Base-by-base conservation (phyloP, 2,329 filamentous ascomycete genomes). In the Ascochyta lentis region DNA sequence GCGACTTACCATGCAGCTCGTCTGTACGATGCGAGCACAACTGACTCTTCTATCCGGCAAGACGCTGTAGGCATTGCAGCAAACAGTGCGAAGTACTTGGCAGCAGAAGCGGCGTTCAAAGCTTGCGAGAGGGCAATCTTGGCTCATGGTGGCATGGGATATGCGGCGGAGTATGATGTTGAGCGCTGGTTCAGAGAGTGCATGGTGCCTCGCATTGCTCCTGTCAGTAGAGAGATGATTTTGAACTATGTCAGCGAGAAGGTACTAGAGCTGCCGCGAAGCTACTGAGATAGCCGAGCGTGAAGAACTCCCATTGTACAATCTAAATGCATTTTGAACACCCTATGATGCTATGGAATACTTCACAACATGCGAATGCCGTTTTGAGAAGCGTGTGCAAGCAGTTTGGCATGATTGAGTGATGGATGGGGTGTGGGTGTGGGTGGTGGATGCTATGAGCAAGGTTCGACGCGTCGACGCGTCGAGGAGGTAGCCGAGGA, bases 211-310 rank as follows among this genome's bases (percentile, higher is more conserved):
- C 68, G 84, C 22, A 84, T 87, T 56, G 84, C 84, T 3, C 84
- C 84, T 0, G 82, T 87, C 6, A 85, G 82, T 61, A 71, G 82
- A 50, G 89, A 91, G 77, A 91, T 91, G 89, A 89, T 91, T 48
- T 77, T 90, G 78, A 91, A 91, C 62, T 91, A 86, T 70, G 83
- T 91, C 12, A 81, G 83, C 3, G 88, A 91, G 70, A 89, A 85
- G 76, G 88, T 85, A 0, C 73, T 91, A n/a, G 76, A 81, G 3
- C 65, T 91, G 24, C 89, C 89, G 1, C 79, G 86, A 55, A 91
- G 87, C 66, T 92, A 91, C 61, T 90, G 49, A 59, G 19, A 33
- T 23, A n/a, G 27, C 7, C 4, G 22, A 6, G 22, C 15, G 13
- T 12, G 4, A 3, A 33, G 4, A 5, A 33, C 27, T 33, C 26